Base-by-base conservation (phyloP, 2,329 filamentous ascomycete genomes). In the Pseudogymnoascus sp. region DNA sequence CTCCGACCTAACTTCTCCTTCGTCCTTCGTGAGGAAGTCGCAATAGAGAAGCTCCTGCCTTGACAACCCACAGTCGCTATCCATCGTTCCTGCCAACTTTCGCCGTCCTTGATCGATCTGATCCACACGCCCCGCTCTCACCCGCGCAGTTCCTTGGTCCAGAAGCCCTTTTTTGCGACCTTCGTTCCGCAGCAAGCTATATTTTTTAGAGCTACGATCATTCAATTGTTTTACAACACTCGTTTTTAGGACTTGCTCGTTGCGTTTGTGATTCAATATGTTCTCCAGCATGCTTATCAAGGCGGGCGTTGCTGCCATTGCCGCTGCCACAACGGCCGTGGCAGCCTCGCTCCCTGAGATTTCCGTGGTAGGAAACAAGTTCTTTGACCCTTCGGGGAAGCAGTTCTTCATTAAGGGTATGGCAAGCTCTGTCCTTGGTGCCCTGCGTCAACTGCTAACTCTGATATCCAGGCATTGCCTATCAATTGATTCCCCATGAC, bases 401-500 rank as follows among this genome's bases (percentile, higher is more conserved):
- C 91, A 95, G 72, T 95, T 90, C 80, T 94, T 85, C 75, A 82
- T 94, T 74, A 94, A 92, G 78, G 90, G 90, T 89, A 75, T 60
- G 73, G 49, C 6, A 36, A 11, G 11, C 33, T 36, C 61, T 8
- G 5, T 59, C 22, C 61, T 38, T 36, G 30, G 33, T 52, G 36
- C 8, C 25, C 23, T 23, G 12, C 14, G 16, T 41, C 45, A 60
- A 19, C 19, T 59, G 35, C 55, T 36, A 45, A 61, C 61, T 38
- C 8, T 49, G 36, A 62, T 62, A 11, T 39, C 5, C 69, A 91
- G 90, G 89, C 66, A 80, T 94, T 70, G 88, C 90, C 60, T 93
- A 93, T 69, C 83, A 86, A 73, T 74, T 85, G 65, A 77, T 76
- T 33, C 74, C 77, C 30, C 80, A 87, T 60, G 92, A 96, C 72